Base-by-base conservation (phyloP, 371 early-diverging fungal genomes). In the Apophysomyces variabilis region DNA sequence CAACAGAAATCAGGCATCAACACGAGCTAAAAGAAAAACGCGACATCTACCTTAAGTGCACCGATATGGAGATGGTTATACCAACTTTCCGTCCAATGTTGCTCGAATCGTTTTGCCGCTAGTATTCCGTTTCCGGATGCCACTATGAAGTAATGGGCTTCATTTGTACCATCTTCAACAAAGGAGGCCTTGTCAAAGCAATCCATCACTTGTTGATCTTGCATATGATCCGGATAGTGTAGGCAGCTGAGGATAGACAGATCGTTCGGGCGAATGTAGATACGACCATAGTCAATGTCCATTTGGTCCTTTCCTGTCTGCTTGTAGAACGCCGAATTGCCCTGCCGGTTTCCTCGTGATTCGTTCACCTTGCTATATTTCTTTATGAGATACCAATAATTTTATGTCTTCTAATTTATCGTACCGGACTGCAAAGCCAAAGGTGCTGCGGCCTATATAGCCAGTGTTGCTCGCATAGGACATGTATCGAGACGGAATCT, bases 281-380 rank as follows among this genome's bases (percentile, higher is more conserved):
- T 12, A 59, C 62, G 64, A 13, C 18, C 16, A 4, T 43, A 58
- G 46, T 73, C 70, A 9, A 71, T 37, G 13, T 73, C 69, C 59
- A 75, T 45, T 1, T 45, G 37, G 7, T 64, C 66, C 2, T n/a
- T 26, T 13, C 38, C 16, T 1, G 54, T 14, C 4, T n/a, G 9
- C 5, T 69, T 61, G 44, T 79, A 85, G 57, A 88, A 85, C 0
- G 84, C 85, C 16, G 77, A 74, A 62, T 87, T 77, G 35, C 89
- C 89, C 59, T 84, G 78, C 5, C 87, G 72, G 50, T 89, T 89
- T 44, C 89, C 89, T 68, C 89, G 84, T 1, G 87, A 84, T 45
- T 86, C 84, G 64, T 87, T 83, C 3, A 89, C 89, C 47, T 72
- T 60, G 65, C 82, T 85, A 62, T 38, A 64, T 21, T 50, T 9